Evolutionary conservation across 1,284 basidiomycete species (phyloP), one percentile per base, ranked within the genome.

Genomic region (Boletus semigastroideus): DNA sequence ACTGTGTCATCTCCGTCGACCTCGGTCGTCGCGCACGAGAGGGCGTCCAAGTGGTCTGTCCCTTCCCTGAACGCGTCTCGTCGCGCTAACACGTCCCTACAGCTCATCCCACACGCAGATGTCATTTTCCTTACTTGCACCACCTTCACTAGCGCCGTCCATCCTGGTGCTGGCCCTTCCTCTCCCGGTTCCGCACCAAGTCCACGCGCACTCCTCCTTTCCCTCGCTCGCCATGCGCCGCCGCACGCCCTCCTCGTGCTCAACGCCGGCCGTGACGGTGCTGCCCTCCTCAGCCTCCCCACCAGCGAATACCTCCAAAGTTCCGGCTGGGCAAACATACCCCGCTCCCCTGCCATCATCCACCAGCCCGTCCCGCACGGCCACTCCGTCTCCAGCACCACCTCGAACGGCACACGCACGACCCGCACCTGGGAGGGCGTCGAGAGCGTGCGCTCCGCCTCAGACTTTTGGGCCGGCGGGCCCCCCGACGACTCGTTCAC

Each of bases 291-390:
- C 49, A 89, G 86, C n/a, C 69, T 92, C 8, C 90, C 89, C 0
- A 90, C 88, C 0, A 79, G 80, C 56, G 89, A 92, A 59, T 92
- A 92, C 67, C 87, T 90, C 61, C 90, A 92, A 60, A 84, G 83
- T 56, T 88, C 86, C 0, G 84, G 83, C 2, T 90, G 87, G 88
- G 79, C 84, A 1, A 65, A 55, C 20, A 44, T 54, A 30, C 31
- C 47, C 4, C 28, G 41, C 20, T 20, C 49, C 57, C 22, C 48
- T 49, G 31, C 41, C 13, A 22, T 45, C 13, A 22, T 45, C 55
- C 20, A 44, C 27, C 42, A 30, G 19, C 49, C 39, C 38, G 22
- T 10, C 3, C 11, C 42, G 11, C 50, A 19, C 46, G 45, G 49
- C 5, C 52, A 62, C 56, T 49, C 50, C 27, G 50, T 52, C 28